These are phyloP conservation scores for Hamigera avellanea DNA, from an alignment of 495 filamentous ascomycete species.

Conservation along the genomic window DNA sequence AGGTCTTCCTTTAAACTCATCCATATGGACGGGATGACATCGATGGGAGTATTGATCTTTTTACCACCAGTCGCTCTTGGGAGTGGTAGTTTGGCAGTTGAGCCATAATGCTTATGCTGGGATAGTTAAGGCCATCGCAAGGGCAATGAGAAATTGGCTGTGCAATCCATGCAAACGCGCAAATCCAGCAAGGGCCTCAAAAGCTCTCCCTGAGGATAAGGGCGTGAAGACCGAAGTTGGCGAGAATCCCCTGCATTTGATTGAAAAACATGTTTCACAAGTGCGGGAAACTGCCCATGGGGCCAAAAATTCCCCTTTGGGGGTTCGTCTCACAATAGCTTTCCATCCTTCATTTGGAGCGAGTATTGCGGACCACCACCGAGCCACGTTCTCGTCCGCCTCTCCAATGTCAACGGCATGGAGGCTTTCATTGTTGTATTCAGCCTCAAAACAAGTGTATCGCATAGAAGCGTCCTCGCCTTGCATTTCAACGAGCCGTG, in stretches of 20 bases:
- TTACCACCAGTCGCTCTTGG: not conserved
- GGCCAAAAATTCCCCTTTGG: slow-evolving; percentile 1
- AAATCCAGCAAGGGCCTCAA: slow-evolving; percentile 5
- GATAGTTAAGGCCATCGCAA: slow-evolving; percentile 6
- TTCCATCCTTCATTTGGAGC: slow-evolving; percentile 6
- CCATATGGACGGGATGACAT: slow-evolving; percentile 1
- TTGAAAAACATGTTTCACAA: not conserved
- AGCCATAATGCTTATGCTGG: slow-evolving; percentile 5
- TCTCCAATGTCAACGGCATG: too few species aligned
- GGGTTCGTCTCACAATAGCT: slow-evolving; percentile 2
- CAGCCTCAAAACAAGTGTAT: slow-evolving; percentile 3
- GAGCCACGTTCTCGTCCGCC: slow-evolving; percentile 1
- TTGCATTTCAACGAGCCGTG: slow-evolving; percentile 7
- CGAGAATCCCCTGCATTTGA: not conserved
- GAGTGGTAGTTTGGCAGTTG: slow-evolving; percentile 3
- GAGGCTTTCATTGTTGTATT: not conserved
- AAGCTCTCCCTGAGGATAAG: slow-evolving; percentile 3
- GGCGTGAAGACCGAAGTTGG: not conserved
- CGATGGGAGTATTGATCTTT: not conserved
- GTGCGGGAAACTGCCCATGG: slow-evolving; percentile 5
- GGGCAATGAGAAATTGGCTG: slow-evolving; percentile 6
- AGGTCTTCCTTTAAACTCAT: slow-evolving; percentile 4
- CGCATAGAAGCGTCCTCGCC: slow-evolving; percentile 2
- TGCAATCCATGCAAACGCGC: slow-evolving; percentile 5
- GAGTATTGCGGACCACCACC: slow-evolving; percentile 9